phyloP scores from a whole-genome alignment of 306 rosid species.

The Vigna hirtella region DNA sequence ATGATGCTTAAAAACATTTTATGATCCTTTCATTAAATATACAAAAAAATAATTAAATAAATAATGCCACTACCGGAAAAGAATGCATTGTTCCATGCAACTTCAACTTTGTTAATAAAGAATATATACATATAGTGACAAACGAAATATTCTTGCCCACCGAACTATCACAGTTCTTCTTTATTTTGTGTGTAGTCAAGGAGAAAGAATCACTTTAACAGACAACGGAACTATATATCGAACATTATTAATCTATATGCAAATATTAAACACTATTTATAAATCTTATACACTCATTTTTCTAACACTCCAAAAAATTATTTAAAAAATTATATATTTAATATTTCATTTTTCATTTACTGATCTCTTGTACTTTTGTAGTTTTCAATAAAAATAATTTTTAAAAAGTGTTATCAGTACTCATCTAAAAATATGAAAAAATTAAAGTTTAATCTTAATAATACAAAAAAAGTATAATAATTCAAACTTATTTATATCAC shows the following conservation, averaged over 20 bases:
- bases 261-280: too few species aligned
- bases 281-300: too few species aligned
- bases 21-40: neutral
- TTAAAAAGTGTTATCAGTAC: neutral
- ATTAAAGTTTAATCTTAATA: neutral
- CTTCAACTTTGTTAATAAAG: neutral
- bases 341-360: too few species aligned
- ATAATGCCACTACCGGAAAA: slow-evolving; percentile 8
- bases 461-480: neutral
- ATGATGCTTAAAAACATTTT: neutral
- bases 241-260: too few species aligned
- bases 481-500: neutral
- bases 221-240: too few species aligned
- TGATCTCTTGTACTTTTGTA: too few species aligned
- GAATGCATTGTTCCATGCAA: neutral
- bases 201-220: too few species aligned
- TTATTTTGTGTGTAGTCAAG: neutral
- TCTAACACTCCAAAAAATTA: too few species aligned
- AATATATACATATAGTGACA: neutral
- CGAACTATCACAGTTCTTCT: neutral
- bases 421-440: too few species aligned
- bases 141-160: neutral
- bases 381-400: too few species aligned
- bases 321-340: too few species aligned
- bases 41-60: neutral